Base-by-base conservation (phyloP, 1,284 basidiomycete species). In the Leccinum pachyderme region DNA sequence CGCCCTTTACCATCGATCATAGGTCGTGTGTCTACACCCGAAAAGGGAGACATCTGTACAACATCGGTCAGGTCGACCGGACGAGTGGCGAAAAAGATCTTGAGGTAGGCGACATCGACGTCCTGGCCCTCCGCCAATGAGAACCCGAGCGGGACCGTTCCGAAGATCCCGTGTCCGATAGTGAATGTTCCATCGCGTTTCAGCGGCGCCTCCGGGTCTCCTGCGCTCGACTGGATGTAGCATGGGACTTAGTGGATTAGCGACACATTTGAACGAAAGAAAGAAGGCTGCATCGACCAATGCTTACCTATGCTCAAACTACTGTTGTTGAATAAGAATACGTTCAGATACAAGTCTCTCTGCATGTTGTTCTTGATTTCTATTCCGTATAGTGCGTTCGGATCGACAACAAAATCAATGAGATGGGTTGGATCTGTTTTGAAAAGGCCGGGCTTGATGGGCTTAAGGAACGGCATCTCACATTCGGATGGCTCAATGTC, bases 271-370 rank as follows among this genome's bases (percentile, higher is more conserved):
- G 15, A 35, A 35, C 7, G 13, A 35, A 15, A 15, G 9, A 35
- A 33, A 15, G 33, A 7, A 31, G 11, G 31, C 7, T 28, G 28
- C 7, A 28, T 28, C 8, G 28, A 28, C 8, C 7, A 28, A 35
- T 35, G 33, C 55, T 35, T n/a, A 62, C 63, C 37, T 45, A 64
- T 65, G 18, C 53, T 54, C 32, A 61, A 43, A 39, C 47, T 55
- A 12, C 51, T 52, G 33, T 59, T 56, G 12, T 67, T 65, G 22
- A 64, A 67, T 24, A 63, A 24, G 49, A 64, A 67, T 1, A 31
- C 59, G 7, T 65, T 66, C 12, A 59, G 9, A 22, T 63, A 64
- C 4, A 64, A n/a, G 9, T 65, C 41, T n/a, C 22, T 9, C 2
- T 11, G 8, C 2, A 61, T 67, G 2, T 57, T 43, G 29, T 64